These are phyloP conservation scores for rapeseed (Brassica napus) DNA, from an alignment of 345 rosid genomes.

Conservation along the genomic window DNA sequence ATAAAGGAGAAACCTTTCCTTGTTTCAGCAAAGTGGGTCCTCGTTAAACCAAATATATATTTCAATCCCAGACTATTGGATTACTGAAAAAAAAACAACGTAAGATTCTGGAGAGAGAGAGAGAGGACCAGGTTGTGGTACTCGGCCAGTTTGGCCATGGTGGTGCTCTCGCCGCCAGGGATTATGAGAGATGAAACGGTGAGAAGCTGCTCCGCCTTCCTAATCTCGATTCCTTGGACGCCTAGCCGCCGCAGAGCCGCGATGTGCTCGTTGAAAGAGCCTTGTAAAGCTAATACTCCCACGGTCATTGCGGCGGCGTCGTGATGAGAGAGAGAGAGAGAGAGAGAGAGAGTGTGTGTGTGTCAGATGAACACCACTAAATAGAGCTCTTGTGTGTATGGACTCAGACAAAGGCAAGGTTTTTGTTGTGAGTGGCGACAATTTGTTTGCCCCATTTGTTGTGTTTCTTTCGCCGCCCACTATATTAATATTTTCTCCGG, in stretches of 20 bases:
- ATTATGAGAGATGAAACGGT: conserved; percentile 77
- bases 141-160: conserved; percentile 98
- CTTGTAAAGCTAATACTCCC: conserved; percentile 95
- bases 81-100: not conserved
- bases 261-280: conserved; percentile 96
- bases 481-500: not conserved
- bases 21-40: conserved; percentile 24
- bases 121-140: conserved; percentile 76
- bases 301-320: conserved; percentile 59
- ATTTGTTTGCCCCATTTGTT: conserved; percentile 22
- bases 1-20: conserved; percentile 10
- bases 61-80: not conserved
- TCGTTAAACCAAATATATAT: not conserved
- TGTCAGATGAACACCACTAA: conserved; percentile 18
- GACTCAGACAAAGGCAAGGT: conserved; percentile 1
- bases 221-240: conserved; percentile 82
- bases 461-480: conserved; percentile 34
- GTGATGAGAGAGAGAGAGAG: conserved; percentile 35
- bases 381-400: conserved; percentile 7
- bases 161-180: conserved; percentile 99
- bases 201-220: conserved; percentile 81
- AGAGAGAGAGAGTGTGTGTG: not conserved
- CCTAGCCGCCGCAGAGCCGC: conserved; percentile 85
- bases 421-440: conserved; percentile 22
- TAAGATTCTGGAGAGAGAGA: not conserved